These are phyloP conservation scores for Telfairia occidentalis DNA, from an alignment of 331 rosid genomes.

Conservation along the genomic window DNA sequence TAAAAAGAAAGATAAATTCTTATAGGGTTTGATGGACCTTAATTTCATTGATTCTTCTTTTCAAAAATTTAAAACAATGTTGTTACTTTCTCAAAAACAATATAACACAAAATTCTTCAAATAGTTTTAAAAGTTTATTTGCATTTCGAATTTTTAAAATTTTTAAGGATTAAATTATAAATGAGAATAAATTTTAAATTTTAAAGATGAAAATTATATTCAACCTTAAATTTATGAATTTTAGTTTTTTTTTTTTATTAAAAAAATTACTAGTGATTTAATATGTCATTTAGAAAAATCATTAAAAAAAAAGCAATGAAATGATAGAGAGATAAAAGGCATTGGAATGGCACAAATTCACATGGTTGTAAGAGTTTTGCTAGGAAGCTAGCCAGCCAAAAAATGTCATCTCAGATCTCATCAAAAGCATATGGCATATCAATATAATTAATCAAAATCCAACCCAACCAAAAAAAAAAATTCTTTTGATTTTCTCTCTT, in stretches of 20 bases:
- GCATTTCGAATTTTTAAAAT: neutral
- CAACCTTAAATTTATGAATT: neutral
- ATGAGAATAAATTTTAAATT: neutral
- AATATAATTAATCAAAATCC: neutral
- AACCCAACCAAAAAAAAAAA: neutral
- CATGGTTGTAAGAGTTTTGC: neutral
- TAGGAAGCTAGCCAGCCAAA: neutral
- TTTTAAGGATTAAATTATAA: neutral
- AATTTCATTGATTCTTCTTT: neutral
- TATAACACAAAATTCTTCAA: neutral
- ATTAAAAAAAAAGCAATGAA: neutral
- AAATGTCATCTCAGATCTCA: slow-evolving; percentile 10
- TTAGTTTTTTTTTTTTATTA: neutral
- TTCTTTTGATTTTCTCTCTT: neutral
- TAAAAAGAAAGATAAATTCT: neutral
- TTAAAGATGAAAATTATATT: neutral
- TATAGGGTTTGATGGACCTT: neutral
- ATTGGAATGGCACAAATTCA: neutral
- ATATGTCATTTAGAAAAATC: neutral
- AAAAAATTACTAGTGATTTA: neutral
- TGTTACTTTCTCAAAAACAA: neutral
- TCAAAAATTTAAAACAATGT: neutral
- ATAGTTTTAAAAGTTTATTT: neutral
- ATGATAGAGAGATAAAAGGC: neutral
- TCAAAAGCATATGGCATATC: slow-evolving; percentile 1